Evolutionary conservation across 495 filamentous ascomycete genomes (phyloP), one percentile per base, ranked within the genome.

Genomic region (Echria macrotheca): DNA sequence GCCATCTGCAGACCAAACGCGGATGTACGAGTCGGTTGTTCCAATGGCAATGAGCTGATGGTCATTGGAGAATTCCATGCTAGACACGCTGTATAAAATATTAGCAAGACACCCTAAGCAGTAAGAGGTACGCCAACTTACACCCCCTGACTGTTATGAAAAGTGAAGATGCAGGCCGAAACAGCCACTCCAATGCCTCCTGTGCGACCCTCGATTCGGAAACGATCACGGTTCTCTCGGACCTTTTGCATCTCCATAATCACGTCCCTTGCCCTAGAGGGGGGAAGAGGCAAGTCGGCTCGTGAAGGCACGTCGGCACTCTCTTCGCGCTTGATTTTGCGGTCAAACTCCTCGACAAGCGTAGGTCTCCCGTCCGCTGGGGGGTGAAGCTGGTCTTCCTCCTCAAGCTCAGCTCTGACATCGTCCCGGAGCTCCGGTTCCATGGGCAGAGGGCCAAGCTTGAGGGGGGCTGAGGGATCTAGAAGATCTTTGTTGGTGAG

Each of bases 91-190:
- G 12, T 8, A 26, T 11, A 47, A 3, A 47, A 75, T 60, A 50
- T 48, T 47, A 55, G 29, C 18, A 59, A 14, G 19, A 14, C 19
- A 4, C n/a, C n/a, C n/a, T n/a, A n/a, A n/a, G n/a, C n/a, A n/a
- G n/a, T 7, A 35, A 19, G 33, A 4, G 18, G 4, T 28, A 9
- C 18, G 21, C 11, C 18, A 40, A 69, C 80, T 72, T 71, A 95
- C 91, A 77, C 82, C 57, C 95, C 87, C 49, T 86, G 80, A 5
- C 88, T 95, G 63, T 98, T 97, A 70, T 98, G 94, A 58, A 96
- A 95, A 0, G 93, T 97, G 58, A 89, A 95, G 86, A 97, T 96
- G 74, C 82, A 87, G 9, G 93, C 82, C 57, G 88, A 93, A 21
- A 95, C 74, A 35, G 79, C 85, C 37, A 87, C 80, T 5, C 87